Evolutionary conservation across 73 alveolate genomes (phyloP), one percentile per base, ranked within the genome.

Genomic region (Paramecium biaurelia): DNA sequence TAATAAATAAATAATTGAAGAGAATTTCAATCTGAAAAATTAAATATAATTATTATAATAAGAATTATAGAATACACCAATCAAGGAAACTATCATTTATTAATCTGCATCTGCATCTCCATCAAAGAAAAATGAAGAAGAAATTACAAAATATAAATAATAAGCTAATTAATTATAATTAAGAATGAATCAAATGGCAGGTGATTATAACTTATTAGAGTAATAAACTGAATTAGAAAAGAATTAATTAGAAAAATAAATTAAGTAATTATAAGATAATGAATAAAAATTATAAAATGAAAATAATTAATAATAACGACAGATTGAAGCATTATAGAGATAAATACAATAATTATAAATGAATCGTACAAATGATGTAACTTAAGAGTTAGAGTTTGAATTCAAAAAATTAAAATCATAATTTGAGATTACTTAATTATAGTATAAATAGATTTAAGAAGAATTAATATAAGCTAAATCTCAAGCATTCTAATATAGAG

Each of bases 1-100:
- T n/a, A 63, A 63, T 63, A 63, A 32, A 63, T 63, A 63, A 63
- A 63, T 63, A 30, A 26, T 23, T 63, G 84, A 63, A 63, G 84
- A 63, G 28, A 63, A 63, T 63, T 23, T 63, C 49, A 23, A 26
- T 63, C 3, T 63, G 12, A 63, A 63, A 63, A 32, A 63, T 24
- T 26, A 63, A 63, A 63, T 30, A 12, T 11, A 32, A 63, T 24
- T 14, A 63, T 63, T 63, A 14, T 11, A 63, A 63, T 30, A 63
- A 63, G 47, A 63, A 12, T 32, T 63, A 10, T 3, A 63, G 26
- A 32, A 63, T 30, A 63, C 49, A 6, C 84, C 84, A 63, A 63
- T 32, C 15, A 63, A 30, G 6, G 84, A 63, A 15, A 63, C 41
- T 26, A 63, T 63, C 7, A 63, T 63, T 7, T 63, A 63, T 63